Base-by-base conservation (phyloP, 257 asterid genomes). In the Gynochthodes officinalis region DNA sequence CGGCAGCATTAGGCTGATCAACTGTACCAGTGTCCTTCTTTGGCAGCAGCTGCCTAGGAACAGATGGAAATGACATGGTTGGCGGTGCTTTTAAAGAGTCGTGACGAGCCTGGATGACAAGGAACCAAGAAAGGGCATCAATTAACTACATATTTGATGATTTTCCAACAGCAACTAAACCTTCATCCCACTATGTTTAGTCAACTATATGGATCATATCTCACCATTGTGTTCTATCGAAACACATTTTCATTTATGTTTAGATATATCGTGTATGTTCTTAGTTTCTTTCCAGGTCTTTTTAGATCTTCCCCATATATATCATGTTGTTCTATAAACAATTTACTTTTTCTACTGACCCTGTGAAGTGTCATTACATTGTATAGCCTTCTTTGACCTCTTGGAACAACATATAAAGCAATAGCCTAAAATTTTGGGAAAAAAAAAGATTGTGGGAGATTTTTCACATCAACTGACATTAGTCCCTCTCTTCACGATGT, bases 41-140 rank as follows among this genome's bases (percentile, higher is more conserved):
- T 39, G 79, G 84, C 69, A 79, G 32, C 35, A 77, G 91, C 76
- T 86, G 91, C 84, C 83, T 89, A 39, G 94, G 89, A 40, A 79
- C 46, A 27, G 96, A 73, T 48, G 97, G 90, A 78, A 69, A 64
- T 73, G 96, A 90, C 73, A 78, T 44, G 58, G 84, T 40, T 53
- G 95, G 84, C 32, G 78, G 79, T 32, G 85, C 77, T 80, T 85
- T 84, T 69, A 72, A 48, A 71, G 87, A 75, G 30, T 84, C 88
- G 23, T 78, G 85, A 15, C 88, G 89, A 61, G 88, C 91, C 99
- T 94, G 87, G 32, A 70, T 75, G 32, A 69, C 58, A 76, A 62
- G 61, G 23, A 64, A 18, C 27, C 50, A 40, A 7, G 8, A 48
- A 19, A 71, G 43, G 54, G 28, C 37, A 15, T 5, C 3, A 43